Percentiles rank a stretch among this genome's conserved stretches.
Conservation (phyloP, 768 basidiomycete species). For the Lentinus brumalis region DNA sequence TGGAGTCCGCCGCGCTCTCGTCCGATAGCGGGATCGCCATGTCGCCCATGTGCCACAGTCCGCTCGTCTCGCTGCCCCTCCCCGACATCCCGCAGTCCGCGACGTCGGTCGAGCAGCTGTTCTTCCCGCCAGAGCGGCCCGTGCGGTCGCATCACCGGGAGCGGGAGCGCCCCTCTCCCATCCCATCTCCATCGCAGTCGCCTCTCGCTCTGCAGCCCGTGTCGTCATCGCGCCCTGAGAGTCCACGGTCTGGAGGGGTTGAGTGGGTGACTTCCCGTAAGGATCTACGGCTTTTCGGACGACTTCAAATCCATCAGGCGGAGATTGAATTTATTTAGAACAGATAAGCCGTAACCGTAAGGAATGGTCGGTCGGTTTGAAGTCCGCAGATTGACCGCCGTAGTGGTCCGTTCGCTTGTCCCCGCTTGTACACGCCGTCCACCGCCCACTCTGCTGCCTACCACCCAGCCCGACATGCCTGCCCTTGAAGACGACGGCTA, state of each 20-base stretch:
- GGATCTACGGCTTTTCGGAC: not conserved
- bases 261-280: not conserved
- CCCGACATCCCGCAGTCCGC: conserved; percentile 15
- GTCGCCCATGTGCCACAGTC: conserved; percentile 17
- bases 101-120: conserved; percentile 10
- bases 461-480: not conserved
- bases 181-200: conserved; percentile 12
- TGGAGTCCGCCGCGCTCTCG: conserved; percentile 14
- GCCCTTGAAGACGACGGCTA: not conserved
- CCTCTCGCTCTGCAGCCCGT: conserved; percentile 12
- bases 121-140: conserved; percentile 15
- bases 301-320: not conserved
- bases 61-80: conserved; percentile 13
- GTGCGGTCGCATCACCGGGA: conserved; percentile 2
- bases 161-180: not conserved
- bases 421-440: too few species aligned
- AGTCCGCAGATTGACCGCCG: not conserved
- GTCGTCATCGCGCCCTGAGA: not conserved
- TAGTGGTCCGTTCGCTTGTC: not conserved
- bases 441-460: not conserved
- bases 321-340: not conserved
- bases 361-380: not conserved
- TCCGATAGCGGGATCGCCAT: conserved; percentile 18
- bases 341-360: not conserved
- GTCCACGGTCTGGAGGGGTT: not conserved